phyloP scores from a whole-genome alignment of 1,284 basidiomycete genomes.

The Caloboletus inedulis region DNA sequence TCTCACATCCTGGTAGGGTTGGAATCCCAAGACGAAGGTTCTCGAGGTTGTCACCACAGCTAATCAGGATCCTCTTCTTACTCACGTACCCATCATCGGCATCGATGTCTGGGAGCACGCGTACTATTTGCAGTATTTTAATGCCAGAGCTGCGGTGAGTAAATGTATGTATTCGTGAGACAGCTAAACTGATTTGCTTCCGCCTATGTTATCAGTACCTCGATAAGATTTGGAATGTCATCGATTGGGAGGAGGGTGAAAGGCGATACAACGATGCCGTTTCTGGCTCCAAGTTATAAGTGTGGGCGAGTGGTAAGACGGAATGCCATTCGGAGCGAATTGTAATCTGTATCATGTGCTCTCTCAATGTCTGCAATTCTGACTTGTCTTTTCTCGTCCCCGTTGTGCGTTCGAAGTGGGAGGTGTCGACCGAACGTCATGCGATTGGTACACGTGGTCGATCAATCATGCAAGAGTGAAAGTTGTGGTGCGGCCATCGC shows the following conservation, averaged over 20 bases:
- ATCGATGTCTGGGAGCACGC: slow-evolving; percentile 89
- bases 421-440: too few species aligned
- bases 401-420: too few species aligned
- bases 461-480: not conserved
- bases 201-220: slow-evolving; percentile 50
- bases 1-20: slow-evolving; percentile 46
- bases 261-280: slow-evolving; percentile 55
- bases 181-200: not conserved
- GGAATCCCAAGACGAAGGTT: slow-evolving; percentile 59
- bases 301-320: not conserved
- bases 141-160: slow-evolving; percentile 67
- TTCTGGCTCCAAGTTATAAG: slow-evolving; percentile 31
- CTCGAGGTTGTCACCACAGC: slow-evolving; percentile 77
- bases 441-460: not conserved
- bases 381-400: not conserved
- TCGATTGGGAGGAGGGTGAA: slow-evolving; percentile 80
- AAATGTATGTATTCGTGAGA: slow-evolving; percentile 11
- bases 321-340: not conserved
- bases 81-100: slow-evolving; percentile 78
- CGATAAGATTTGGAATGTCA: slow-evolving; percentile 77
- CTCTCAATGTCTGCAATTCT: not conserved
- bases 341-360: slow-evolving; percentile 13
- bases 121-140: slow-evolving; percentile 79
- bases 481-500: not conserved
- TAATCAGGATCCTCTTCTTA: slow-evolving; percentile 88